Percentiles rank a stretch among this genome's conserved stretches.
Evolutionary conservation across 2,329 filamentous ascomycete genomes (phyloP).

Genomic region (Myriosclerotinia scirpicola): DNA sequence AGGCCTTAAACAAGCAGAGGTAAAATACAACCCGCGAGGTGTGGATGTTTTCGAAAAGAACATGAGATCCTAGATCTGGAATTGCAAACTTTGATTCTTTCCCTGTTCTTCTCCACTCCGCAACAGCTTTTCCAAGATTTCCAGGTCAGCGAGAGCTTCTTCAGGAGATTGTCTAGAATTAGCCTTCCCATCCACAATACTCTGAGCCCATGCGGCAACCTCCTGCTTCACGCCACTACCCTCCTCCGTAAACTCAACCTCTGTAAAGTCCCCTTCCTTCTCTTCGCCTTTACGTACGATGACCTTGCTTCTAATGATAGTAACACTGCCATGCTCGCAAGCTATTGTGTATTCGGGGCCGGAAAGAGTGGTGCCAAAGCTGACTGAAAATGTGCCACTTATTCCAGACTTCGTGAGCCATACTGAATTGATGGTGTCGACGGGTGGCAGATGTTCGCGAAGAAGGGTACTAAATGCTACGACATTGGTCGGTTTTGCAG

Average conservation of each 20-base stretch:
- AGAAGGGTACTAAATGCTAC: conserved; percentile 37
- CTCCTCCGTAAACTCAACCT: conserved; percentile 37
- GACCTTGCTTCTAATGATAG: conserved; percentile 32
- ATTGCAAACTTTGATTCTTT: conserved; percentile 30
- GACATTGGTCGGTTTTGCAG: conserved; percentile 32
- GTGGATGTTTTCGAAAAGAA: not conserved
- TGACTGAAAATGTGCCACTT: conserved; percentile 38
- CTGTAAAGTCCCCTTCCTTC: conserved; percentile 30
- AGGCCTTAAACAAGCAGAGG: not conserved
- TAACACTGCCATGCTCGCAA: conserved; percentile 40
- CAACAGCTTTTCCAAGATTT: conserved; percentile 41
- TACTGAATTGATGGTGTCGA: conserved; percentile 41
- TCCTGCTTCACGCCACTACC: conserved; percentile 39
- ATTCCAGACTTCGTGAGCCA: conserved; percentile 39
- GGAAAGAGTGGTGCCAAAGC: conserved; percentile 39
- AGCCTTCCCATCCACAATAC: conserved; percentile 33
- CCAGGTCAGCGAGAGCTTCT: conserved; percentile 37
- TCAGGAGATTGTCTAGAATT: conserved; percentile 34
- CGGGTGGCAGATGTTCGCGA: conserved; percentile 37
- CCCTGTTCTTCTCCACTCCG: conserved; percentile 41
- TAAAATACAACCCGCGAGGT: too few relatives aligned
- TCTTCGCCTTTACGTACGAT: conserved; percentile 36
- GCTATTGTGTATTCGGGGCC: conserved; percentile 39
- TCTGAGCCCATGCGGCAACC: conserved; percentile 38
- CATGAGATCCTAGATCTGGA: conserved; percentile 29